These are phyloP conservation scores for Clavispora asparagi DNA, from an alignment of 805 yeast species.

Conservation along the genomic window DNA sequence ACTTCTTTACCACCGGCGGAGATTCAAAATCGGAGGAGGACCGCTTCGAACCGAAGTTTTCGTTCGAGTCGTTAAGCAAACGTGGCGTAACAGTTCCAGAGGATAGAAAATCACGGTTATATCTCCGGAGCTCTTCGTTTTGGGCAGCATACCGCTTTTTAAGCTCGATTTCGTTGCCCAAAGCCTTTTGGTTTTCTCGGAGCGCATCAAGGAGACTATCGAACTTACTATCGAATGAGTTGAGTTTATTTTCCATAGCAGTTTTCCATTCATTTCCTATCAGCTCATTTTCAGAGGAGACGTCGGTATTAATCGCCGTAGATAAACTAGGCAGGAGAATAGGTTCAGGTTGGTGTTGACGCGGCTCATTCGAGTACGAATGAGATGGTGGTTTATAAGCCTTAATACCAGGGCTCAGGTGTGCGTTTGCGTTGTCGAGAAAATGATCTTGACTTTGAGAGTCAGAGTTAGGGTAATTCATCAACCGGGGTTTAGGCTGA, in stretches of 20 bases:
- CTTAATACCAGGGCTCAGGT: not conserved
- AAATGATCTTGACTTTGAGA: not conserved
- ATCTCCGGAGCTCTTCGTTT: not conserved
- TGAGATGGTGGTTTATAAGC: not conserved
- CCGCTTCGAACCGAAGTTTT: not conserved
- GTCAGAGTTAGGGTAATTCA: not conserved
- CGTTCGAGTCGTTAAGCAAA: not conserved
- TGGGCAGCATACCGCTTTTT: slow-evolving; percentile 1
- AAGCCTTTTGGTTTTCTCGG: slow-evolving; percentile 25
- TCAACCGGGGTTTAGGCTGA: not conserved
- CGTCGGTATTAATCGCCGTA: too few species aligned
- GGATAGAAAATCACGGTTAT: not conserved
- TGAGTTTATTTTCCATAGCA: slow-evolving; percentile 30
- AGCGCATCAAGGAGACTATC: slow-evolving; percentile 33
- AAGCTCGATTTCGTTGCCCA: slow-evolving; percentile 18
- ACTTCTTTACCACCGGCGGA: not conserved
- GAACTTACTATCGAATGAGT: slow-evolving; percentile 33
- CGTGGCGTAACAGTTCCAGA: not conserved
- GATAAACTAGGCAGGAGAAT: too few species aligned
- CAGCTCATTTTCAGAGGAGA: too few species aligned
- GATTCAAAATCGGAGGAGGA: not conserved
- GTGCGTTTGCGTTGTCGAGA: not conserved
- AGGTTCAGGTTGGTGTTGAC: not conserved
- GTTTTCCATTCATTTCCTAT: slow-evolving; percentile 23
- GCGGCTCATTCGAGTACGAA: not conserved